A percentile compares a stretch with the other conserved stretches of the same genome.
phyloP scores from a whole-genome alignment of 2,329 filamentous ascomycete genomes.

The Pseudopyricularia cyperi region DNA sequence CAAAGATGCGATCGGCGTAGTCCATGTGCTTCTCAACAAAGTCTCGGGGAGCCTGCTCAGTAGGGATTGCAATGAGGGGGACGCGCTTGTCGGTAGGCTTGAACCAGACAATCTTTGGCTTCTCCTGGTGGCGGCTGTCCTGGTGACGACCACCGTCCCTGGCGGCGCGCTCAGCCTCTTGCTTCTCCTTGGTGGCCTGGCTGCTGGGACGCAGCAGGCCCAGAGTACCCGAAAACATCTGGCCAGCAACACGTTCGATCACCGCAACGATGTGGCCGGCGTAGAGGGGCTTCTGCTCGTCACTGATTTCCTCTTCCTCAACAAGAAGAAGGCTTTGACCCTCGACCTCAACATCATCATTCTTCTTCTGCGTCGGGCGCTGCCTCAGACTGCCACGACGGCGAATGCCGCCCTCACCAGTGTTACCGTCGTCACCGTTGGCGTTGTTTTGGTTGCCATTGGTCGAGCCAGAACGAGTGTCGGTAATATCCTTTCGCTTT shows the following conservation, averaged over 20 bases:
- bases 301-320: conserved; percentile 97
- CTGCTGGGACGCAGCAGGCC: conserved; percentile 90
- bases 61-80: conserved; percentile 93
- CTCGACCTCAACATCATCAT: conserved; percentile 97
- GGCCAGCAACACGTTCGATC: conserved; percentile 88
- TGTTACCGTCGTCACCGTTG: conserved; percentile 48
- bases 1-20: conserved; percentile 95
- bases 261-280: conserved; percentile 96
- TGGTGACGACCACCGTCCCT: conserved; percentile 70
- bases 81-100: conserved; percentile 99
- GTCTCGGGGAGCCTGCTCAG: conserved; percentile 91
- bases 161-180: conserved; percentile 88
- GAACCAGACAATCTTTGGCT: conserved; percentile 99
- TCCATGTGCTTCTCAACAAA: conserved; percentile 98
- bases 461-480: conserved; percentile 67
- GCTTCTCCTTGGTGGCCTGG: conserved; percentile 98
- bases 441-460: conserved; percentile 53
- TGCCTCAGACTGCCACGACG: conserved; percentile 90
- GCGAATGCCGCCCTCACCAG: conserved; percentile 72
- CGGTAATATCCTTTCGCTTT: conserved; percentile 97
- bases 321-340: conserved; percentile 93
- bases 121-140: conserved; percentile 78
- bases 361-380: conserved; percentile 98
- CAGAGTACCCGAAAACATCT: conserved; percentile 97
- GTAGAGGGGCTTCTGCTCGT: conserved; percentile 94